phyloP scores from a whole-genome alignment of 345 rosid species.

The Eucalyptus guilfoylei region DNA sequence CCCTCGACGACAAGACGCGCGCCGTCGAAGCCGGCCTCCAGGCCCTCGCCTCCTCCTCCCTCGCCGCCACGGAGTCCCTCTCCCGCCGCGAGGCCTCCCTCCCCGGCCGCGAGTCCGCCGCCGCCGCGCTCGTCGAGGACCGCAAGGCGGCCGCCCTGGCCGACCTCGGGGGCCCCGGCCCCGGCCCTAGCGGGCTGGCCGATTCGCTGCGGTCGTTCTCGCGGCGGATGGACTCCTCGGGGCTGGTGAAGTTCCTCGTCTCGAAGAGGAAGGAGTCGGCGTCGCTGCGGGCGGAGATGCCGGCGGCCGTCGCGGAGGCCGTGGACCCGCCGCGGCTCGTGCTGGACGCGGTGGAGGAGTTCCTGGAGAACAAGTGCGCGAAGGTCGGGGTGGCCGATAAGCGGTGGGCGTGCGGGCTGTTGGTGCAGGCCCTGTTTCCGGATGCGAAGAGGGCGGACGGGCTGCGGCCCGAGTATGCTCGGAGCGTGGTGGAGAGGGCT shows the following conservation, averaged over 20 bases:
- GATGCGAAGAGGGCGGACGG: neutral
- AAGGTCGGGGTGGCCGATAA: constrained; percentile 38
- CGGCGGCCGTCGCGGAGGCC: constrained; percentile 21
- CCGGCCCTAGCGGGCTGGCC: neutral
- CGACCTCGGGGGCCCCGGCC: constrained; percentile 4
- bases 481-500: constrained; percentile 24
- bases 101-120: constrained; percentile 27
- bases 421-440: constrained; percentile 42
- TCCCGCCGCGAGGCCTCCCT: constrained; percentile 19
- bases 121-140: constrained; percentile 6
- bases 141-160: constrained; percentile 19
- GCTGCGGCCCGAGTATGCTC: constrained; percentile 9
- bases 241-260: constrained; percentile 16
- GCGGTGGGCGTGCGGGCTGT: constrained; percentile 48
- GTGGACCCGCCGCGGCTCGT: constrained; percentile 39
- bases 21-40: constrained; percentile 29
- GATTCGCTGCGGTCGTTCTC: constrained; percentile 18
- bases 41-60: constrained; percentile 15
- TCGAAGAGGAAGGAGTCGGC: constrained; percentile 39
- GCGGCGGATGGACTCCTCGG: constrained; percentile 31
- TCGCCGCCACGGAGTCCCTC: constrained; percentile 16
- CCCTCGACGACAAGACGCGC: constrained; percentile 17
- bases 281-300: constrained; percentile 28
- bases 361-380: constrained; percentile 13
- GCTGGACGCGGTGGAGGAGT: constrained; percentile 46